These are phyloP conservation scores for Plectranthus barbatus DNA, from an alignment of 257 asterid genomes.

Conservation along the genomic window DNA sequence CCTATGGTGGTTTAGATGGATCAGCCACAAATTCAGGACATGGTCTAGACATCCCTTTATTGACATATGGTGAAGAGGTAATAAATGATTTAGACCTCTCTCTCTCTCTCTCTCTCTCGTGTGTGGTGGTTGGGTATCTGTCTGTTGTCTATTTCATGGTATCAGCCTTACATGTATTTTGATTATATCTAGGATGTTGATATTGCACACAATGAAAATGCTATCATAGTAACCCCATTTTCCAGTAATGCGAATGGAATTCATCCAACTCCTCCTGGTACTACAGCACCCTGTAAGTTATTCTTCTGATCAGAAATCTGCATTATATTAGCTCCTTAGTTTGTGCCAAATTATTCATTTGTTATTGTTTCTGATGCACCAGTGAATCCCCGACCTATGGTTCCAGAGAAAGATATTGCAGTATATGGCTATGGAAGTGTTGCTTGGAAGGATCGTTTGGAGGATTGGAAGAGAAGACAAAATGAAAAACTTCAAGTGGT, in stretches of 20 bases:
- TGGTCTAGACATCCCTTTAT: conserved; percentile 45
- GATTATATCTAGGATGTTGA: conserved; percentile 13
- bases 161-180: background rate
- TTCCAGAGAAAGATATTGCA: conserved; percentile 68
- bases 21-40: conserved; percentile 21
- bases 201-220: too few species aligned
- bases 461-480: conserved; percentile 79
- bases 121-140: background rate
- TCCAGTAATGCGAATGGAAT: conserved; percentile 26
- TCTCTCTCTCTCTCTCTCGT: background rate
- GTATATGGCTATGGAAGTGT: conserved; percentile 90
- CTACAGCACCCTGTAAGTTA: conserved; percentile 42
- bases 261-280: conserved; percentile 34
- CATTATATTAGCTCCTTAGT: background rate
- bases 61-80: conserved; percentile 89
- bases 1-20: conserved; percentile 33
- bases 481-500: conserved; percentile 54
- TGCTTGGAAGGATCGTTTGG: conserved; percentile 93
- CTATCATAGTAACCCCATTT: conserved; percentile 32
- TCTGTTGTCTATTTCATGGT: background rate
- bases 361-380: background rate
- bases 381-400: conserved; percentile 81
- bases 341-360: too few species aligned
- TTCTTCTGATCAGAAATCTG: too few species aligned
- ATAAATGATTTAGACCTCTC: background rate